Base-by-base conservation (phyloP, 148 eudicot genomes). In the Silene latifolia region DNA sequence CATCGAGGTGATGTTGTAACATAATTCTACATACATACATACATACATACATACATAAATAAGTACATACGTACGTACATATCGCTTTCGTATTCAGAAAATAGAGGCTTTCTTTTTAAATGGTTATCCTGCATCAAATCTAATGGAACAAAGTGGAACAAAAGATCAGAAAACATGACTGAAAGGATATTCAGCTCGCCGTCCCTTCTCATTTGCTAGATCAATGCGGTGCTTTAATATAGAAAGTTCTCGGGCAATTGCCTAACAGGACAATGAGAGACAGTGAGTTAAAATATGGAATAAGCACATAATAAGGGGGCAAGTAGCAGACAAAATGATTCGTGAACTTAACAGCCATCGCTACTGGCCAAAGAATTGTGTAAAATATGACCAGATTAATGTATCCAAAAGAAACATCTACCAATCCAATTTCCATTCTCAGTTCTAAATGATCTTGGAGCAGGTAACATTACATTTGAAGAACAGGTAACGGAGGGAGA, bases 121-220 rank as follows among this genome's bases (percentile, higher is more conserved):
- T 19, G 75, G 29, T 24, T 42, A 54, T 60, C 4, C 44, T 58
- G 65, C 20, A 48, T 68, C n/a, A 51, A 64, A 17, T 51, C 66
- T 63, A 58, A 67, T 47, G 54, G 32, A 51, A 23, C 18, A 72
- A 63, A 57, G 61, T 47, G 53, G 29, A 51, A 23, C 18, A 72
- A 64, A 51, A 51, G 18, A 51, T 51, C 15, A 51, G 56, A 11
- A 51, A 66, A 70, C 18, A 73, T 19, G 63, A 27, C 4, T 29
- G 46, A 86, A 70, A 85, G 92, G 92, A 88, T 90, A 88, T 90
- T 85, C 81, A 76, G 35, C 77, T 83, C 90, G 82, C 72, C 92
- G 72, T 66, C 92, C 95, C 82, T 88, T 90, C 82, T 90, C 95
- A 87, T 88, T 90, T 58, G 92, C 92, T 21, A 57, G 82, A 78